Evolutionary conservation across 345 rosid species (phyloP), one percentile per base, ranked within the genome.

Genomic region (Anastatica hierochuntica): DNA sequence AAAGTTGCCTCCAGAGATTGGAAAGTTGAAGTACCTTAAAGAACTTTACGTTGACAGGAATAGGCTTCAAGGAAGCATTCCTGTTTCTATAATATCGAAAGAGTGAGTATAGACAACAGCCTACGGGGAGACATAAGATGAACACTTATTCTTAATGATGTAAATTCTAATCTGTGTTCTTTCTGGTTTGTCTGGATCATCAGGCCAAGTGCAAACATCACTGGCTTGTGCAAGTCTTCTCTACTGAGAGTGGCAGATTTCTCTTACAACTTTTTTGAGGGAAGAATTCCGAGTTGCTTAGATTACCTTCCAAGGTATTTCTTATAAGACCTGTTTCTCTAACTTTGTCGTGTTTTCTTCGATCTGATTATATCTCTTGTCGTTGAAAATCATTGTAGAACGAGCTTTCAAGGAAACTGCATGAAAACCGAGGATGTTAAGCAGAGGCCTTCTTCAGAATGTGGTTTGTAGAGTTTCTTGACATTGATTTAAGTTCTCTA

Each of bases 381-480:
- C 42, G 1, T 46, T 27, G 11, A 24, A 31, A 18, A 29, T 49
- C 38, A 43, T 53, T 26, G 63, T 78, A 94, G 99, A 53, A 41
- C 62, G 63, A 94, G 83, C 73, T 94, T 94, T 63, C 95, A 79
- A 72, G 97, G 95, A 49, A 94, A 94, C 71, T 94, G 99, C 72
- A 77, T 94, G 49, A 50, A 76, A 36, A 62, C 49, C 56, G 80
- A 66, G 58, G 77, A 81, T 50, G 42, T 69, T 12, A 82, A 71
- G 73, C 99, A 83, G 65, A 85, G 97, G n/a, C 42, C 92, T 43
- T n/a, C 60, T 47, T 58, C 70, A 4, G 76, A 74, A 67, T 94
- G 99, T 52, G 88, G 99, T 85, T 65, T 47, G 77, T 72, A 54
- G 20, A 36, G 14, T 35, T 36, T 62, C 21, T 24, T 27, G 39